Conservation (phyloP, 2,329 filamentous ascomycete genomes). For the Aphanocladium album region DNA sequence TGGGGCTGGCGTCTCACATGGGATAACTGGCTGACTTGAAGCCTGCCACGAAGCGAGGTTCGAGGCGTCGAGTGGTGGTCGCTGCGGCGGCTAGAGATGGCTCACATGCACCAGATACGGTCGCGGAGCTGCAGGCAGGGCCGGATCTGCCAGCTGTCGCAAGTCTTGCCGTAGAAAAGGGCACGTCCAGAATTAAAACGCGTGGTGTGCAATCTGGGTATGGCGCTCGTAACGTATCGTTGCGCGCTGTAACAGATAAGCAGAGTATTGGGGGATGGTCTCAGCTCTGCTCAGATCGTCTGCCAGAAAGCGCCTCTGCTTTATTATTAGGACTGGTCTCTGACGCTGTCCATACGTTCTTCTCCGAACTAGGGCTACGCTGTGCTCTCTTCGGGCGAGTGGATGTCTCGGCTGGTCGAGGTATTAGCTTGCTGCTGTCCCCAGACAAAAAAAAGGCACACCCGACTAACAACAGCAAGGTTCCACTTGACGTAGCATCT, state of each 20-base stretch:
- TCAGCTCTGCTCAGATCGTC: neutral
- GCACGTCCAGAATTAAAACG: neutral
- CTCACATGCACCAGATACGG: constrained; percentile 2
- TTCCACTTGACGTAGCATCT: constrained; percentile 10
- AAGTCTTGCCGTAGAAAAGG: neutral
- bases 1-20: constrained; percentile 10
- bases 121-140: neutral
- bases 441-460: neutral
- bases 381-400: constrained; percentile 12
- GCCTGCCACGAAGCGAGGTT: neutral
- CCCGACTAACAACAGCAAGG: neutral
- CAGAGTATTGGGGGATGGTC: neutral
- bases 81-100: neutral
- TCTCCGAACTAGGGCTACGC: neutral
- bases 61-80: neutral
- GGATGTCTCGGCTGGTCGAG: constrained; percentile 13
- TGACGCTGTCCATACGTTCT: neutral
- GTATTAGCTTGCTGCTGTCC: neutral
- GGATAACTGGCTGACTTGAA: neutral
- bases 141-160: neutral
- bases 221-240: constrained; percentile 7
- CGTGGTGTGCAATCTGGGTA: neutral
- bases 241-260: neutral
- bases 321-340: neutral
- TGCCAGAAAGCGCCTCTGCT: neutral